Evolutionary conservation across 164 flowering plant species (phyloP).

Genomic region (Umbilicus rupestris): DNA sequence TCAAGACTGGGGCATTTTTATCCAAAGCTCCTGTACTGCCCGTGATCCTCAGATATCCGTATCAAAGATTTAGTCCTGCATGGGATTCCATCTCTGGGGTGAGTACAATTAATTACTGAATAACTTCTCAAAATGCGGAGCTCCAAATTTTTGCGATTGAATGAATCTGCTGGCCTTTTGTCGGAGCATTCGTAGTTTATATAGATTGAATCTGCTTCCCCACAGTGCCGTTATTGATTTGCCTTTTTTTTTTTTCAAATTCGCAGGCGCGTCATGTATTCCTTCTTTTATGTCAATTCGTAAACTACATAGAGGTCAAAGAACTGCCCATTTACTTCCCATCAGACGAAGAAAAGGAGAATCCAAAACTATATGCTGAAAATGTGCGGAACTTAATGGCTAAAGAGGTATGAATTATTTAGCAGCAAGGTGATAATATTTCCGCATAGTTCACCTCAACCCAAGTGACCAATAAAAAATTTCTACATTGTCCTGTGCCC

Average conservation of each 20-base stretch:
- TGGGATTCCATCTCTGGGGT: constrained; percentile 98
- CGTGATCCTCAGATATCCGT: constrained; percentile 80
- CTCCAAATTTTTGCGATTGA: not conserved
- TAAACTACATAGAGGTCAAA: constrained; percentile 73
- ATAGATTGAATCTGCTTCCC: not conserved
- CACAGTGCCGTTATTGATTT: not conserved
- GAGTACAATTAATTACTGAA: constrained; percentile 12
- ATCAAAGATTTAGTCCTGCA: constrained; percentile 85
- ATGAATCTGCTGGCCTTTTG: not conserved
- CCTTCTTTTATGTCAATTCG: constrained; percentile 85
- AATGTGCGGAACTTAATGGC: constrained; percentile 88
- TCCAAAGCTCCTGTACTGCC: constrained; percentile 78
- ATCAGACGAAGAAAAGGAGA: constrained; percentile 76
- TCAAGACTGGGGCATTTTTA: constrained; percentile 87
- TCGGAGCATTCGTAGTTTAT: not conserved
- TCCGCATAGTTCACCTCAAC: not conserved
- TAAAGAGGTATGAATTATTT: constrained; percentile 45
- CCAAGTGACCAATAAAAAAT: not conserved
- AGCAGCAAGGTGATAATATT: not conserved
- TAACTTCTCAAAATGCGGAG: not conserved
- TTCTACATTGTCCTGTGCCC: not conserved
- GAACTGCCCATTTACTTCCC: constrained; percentile 71
- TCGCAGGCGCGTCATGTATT: constrained; percentile 83
- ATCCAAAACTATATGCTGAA: constrained; percentile 77
- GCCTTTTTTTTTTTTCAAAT: not conserved